Base-by-base conservation (phyloP, 768 basidiomycete genomes). In the Lactifluus volemus region DNA sequence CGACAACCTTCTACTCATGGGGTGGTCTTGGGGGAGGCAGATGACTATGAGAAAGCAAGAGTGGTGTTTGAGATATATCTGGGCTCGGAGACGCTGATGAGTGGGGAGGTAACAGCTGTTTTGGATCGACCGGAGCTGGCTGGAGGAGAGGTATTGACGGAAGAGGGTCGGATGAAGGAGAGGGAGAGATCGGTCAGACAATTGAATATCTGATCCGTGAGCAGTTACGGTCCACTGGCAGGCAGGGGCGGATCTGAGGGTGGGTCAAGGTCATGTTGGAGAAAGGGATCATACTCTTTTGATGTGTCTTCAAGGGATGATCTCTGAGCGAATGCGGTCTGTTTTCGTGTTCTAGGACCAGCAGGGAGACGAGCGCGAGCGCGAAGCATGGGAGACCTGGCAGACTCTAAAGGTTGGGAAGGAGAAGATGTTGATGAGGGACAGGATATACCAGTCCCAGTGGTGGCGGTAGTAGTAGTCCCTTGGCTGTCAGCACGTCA, bases 281-380 rank as follows among this genome's bases (percentile, higher is more conserved):
- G 10, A 15, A 51, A n/a, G 36, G 49, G 17, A 34, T 34, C 51
- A 5, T 51, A 51, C 17, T 38, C 54, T 42, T 53, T 58, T 41
- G 56, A 25, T 34, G 38, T 14, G 14, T 45, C 50, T 34, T 34
- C 41, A 1, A 6, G 45, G 21, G 34, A 1, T 3, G 32, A 9
- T 21, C 19, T 42, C 5, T 36, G 32, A 8, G 17, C 32, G 1
- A 44, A 54, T 2, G 36, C 21, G 1, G 61, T 42, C 47, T 34
- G 45, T 49, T 63, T 63, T 32, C 39, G 61, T 7, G 56, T 63
- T 42, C 61, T 53, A 2, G 61, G 61, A 9, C 61, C 61, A 53
- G 56, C 55, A 30, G 61, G 61, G 47, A 62, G 61, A 6, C 61
- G 61, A 53, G 61, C 56, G 1, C 61, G 61, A 44, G 56, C 39